Evolutionary conservation across 2,329 filamentous ascomycete genomes (phyloP).

Genomic region (Aplosporella prunicola): DNA sequence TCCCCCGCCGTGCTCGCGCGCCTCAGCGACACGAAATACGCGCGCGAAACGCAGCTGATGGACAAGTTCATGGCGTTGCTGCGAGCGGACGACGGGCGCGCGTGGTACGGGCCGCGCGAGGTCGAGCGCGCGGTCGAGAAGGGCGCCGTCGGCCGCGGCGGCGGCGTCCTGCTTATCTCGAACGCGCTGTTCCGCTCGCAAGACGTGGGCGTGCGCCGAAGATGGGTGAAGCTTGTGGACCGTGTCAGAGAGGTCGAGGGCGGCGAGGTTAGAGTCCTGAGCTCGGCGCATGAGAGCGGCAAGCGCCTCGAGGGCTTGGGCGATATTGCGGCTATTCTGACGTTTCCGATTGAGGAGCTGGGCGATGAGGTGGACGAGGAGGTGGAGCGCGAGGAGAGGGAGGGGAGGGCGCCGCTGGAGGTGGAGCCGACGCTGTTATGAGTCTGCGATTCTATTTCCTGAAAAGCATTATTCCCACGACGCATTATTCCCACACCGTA

Average conservation of each 20-base stretch:
- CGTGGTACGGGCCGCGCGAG: conserved; percentile 80
- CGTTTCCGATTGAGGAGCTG: conserved; percentile 75
- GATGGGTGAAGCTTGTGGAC: conserved; percentile 80
- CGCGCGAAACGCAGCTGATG: conserved; percentile 73
- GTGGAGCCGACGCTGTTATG: too few relatives aligned
- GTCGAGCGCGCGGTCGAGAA: conserved; percentile 76
- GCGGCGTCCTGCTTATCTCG: conserved; percentile 75
- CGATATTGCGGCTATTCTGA: conserved; percentile 80
- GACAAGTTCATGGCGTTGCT: conserved; percentile 72
- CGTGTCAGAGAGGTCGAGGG: conserved; percentile 71
- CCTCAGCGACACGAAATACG: conserved; percentile 80
- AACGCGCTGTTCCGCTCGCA: conserved; percentile 81
- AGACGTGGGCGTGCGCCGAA: conserved; percentile 63
- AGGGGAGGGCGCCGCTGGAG: too few relatives aligned
- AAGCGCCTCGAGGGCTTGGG: conserved; percentile 74
- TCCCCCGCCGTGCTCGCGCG: conserved; percentile 67
- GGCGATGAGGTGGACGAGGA: conserved; percentile 56
- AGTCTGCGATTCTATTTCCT: too few relatives aligned
- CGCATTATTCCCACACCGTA: too few relatives aligned
- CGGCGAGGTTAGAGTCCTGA: conserved; percentile 80
- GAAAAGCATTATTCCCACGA: too few relatives aligned
- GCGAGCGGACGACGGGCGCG: conserved; percentile 74
- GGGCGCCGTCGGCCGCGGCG: conserved; percentile 79
- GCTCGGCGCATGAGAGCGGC: conserved; percentile 89
- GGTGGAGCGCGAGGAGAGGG: conserved; percentile 8